Conservation (phyloP, 2,329 filamentous ascomycete genomes). For the Cladorrhinum sp. region DNA sequence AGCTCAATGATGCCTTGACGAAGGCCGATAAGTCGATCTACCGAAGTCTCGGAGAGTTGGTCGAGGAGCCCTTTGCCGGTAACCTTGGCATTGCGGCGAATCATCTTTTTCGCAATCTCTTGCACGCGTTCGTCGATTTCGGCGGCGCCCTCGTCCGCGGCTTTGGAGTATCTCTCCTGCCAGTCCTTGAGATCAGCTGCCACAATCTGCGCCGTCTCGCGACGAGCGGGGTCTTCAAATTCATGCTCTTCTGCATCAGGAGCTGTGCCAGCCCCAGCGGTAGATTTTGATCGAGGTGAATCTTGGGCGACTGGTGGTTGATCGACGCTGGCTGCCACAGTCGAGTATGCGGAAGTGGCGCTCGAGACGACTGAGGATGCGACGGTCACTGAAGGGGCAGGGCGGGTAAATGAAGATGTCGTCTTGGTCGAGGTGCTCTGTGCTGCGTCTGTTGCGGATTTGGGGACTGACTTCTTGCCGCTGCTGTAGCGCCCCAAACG, state of each 20-base stretch:
- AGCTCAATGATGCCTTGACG: constrained; percentile 66
- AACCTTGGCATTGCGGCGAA: constrained; percentile 61
- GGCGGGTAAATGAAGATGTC: constrained; percentile 39
- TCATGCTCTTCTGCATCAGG: constrained; percentile 43
- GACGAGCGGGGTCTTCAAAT: constrained; percentile 53
- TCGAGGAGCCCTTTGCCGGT: constrained; percentile 65
- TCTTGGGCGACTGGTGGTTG: constrained; percentile 17
- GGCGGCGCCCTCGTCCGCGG: constrained; percentile 73
- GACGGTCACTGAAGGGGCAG: constrained; percentile 29
- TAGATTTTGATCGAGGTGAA: constrained; percentile 10
- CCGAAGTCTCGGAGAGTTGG: constrained; percentile 65
- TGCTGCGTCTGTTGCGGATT: constrained; percentile 24
- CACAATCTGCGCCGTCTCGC: constrained; percentile 64
- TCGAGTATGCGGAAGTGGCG: constrained; percentile 17
- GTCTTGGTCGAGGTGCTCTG: constrained; percentile 30
- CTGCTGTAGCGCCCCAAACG: constrained; percentile 77
- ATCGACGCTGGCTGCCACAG: not conserved
- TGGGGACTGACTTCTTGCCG: constrained; percentile 38
- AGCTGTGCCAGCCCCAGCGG: constrained; percentile 38
- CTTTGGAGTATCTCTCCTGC: constrained; percentile 84
- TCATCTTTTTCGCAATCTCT: constrained; percentile 55
- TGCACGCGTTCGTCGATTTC: constrained; percentile 70
- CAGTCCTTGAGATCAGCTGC: constrained; percentile 76
- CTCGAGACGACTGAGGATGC: constrained; percentile 29
- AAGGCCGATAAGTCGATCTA: constrained; percentile 61